Evolutionary conservation across 805 yeast species (phyloP).

Genomic region (Wickerhamiella sorbophila): DNA sequence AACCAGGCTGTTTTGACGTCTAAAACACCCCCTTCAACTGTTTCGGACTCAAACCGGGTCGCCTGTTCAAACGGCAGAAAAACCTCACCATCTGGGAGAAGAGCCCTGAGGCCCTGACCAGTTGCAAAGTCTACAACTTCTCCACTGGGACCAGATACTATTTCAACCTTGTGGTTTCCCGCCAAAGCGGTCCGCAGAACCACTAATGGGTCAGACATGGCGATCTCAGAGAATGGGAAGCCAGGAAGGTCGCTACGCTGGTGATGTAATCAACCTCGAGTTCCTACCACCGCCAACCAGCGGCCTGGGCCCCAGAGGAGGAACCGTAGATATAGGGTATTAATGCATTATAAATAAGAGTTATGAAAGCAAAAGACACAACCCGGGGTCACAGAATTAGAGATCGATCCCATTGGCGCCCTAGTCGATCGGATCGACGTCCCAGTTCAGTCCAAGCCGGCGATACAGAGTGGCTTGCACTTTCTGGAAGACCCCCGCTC

Average conservation of each 20-base stretch:
- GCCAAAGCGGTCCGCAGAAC: not conserved
- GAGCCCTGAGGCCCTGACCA: not conserved
- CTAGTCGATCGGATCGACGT: conserved; percentile 15
- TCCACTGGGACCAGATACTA: not conserved
- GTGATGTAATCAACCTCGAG: too few relatives aligned
- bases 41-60: not conserved
- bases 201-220: not conserved
- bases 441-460: conserved; percentile 48
- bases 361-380: not conserved
- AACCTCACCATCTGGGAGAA: not conserved
- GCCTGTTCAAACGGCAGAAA: not conserved
- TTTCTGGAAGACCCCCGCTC: conserved; percentile 45
- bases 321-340: not conserved
- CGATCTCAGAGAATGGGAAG: not conserved
- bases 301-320: too few relatives aligned
- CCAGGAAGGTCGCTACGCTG: too few relatives aligned
- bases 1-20: conserved; percentile 50
- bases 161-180: not conserved
- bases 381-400: not conserved
- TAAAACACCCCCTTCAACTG: conserved; percentile 3
- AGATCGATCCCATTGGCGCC: not conserved
- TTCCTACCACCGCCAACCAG: too few relatives aligned
- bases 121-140: not conserved
- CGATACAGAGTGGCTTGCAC: conserved; percentile 47
- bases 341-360: conserved; percentile 1